Evolutionary conservation across 2,329 filamentous ascomycete species (phyloP).

Genomic region (Ambrosiella xylebori): DNA sequence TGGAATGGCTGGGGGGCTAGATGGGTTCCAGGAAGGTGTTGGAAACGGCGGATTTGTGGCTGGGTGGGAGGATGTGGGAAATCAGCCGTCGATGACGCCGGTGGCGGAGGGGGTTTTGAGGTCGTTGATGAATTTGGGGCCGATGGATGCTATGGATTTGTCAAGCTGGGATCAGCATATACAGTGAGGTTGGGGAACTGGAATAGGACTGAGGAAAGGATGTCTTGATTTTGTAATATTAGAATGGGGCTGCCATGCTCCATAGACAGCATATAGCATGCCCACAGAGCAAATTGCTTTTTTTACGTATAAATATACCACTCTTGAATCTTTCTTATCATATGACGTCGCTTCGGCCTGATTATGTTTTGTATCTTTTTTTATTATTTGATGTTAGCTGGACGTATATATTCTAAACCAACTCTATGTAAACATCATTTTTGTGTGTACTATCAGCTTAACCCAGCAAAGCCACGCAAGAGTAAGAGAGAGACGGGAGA

Average conservation of each 20-base stretch:
- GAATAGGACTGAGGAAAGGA: neutral
- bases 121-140: conserved; percentile 39
- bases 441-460: neutral
- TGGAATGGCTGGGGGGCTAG: neutral
- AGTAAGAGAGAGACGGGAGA: neutral
- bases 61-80: conserved; percentile 27
- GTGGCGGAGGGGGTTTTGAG: conserved; percentile 40
- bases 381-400: too few species aligned
- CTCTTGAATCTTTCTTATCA: too few species aligned
- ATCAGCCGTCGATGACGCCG: conserved; percentile 33
- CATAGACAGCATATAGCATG: neutral
- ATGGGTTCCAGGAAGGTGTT: conserved; percentile 17
- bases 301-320: too few species aligned
- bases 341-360: too few species aligned
- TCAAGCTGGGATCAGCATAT: conserved; percentile 28
- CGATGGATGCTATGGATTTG: conserved; percentile 44
- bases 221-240: neutral
- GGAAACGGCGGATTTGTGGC: conserved; percentile 17
- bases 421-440: too few species aligned
- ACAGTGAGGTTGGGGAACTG: neutral
- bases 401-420: too few species aligned
- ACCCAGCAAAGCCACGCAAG: neutral
- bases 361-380: too few species aligned
- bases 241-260: neutral
- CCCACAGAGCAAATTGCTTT: too few species aligned